Conservation (phyloP, 2,329 filamentous ascomycete species). For the Stromatinia cepivora region DNA sequence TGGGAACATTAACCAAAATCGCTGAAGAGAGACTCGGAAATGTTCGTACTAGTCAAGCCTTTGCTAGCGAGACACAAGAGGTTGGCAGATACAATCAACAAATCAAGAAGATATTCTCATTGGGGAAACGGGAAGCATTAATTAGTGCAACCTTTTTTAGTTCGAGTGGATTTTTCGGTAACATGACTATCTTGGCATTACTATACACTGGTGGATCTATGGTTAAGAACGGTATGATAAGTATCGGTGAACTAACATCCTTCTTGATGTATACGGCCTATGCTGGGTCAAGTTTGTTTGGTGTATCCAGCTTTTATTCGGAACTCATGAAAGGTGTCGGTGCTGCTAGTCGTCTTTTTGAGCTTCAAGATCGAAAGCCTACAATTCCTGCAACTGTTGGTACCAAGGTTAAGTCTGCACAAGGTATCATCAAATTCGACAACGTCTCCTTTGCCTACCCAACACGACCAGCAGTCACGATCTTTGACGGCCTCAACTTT, state of each 20-base stretch:
- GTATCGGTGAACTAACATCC: conserved; percentile 87
- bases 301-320: conserved; percentile 92
- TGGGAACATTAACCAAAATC: conserved; percentile 92
- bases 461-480: conserved; percentile 84
- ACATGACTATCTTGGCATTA: conserved; percentile 91
- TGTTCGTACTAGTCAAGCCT: conserved; percentile 93
- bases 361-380: conserved; percentile 86
- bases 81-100: conserved; percentile 89
- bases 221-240: conserved; percentile 83
- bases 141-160: conserved; percentile 89
- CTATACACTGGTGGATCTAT: conserved; percentile 88
- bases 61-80: conserved; percentile 90
- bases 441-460: conserved; percentile 90
- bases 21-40: conserved; percentile 97
- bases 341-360: conserved; percentile 92
- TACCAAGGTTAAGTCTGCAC: conserved; percentile 74
- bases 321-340: conserved; percentile 99
- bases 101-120: conserved; percentile 84
- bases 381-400: conserved; percentile 87
- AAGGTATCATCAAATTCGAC: conserved; percentile 84
- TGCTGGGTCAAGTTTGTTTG: conserved; percentile 82
- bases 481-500: conserved; percentile 88
- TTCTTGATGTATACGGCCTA: conserved; percentile 99
- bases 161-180: conserved; percentile 86
- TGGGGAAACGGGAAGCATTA: conserved; percentile 83